Base-by-base conservation (phyloP, 73 alveolate genomes). In the Stentor coeruleus region DNA sequence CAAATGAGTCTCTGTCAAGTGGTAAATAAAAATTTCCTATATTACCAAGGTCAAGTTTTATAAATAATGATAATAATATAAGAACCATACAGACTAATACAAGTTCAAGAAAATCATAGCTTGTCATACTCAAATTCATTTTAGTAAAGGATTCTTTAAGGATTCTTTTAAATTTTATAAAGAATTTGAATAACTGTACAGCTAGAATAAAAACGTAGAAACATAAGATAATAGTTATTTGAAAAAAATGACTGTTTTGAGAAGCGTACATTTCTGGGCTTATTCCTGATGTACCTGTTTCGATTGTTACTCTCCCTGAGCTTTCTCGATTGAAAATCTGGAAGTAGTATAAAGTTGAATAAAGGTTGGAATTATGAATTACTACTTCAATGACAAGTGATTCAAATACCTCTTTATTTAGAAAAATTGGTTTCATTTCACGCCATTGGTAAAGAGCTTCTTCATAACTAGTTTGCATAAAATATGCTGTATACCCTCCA, bases 401-500 rank as follows among this genome's bases (percentile, higher is more conserved):
- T 3, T 81, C 74, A 85, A 88, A 77, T 33, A 75, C 35, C 4
- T 66, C 41, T 11, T 49, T 55, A 2, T 41, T 72, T 39, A 91
- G 86, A 84, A 86, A 85, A n/a, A 82, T 81, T 3, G 76, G 85
- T 0, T 84, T 40, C 38, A 38, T 57, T 59, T 86, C 36, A 38
- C 86, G 37, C 30, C 82, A n/a, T 38, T 73, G 4, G 0, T 58
- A 31, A 2, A 30, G 11, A 3, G 91, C 91, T 35, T 83, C 74
- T 1, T 33, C 74, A 35, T 57, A 6, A 28, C 87, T 74, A n/a
- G 84, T 59, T 3, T 88, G 84, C 11, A 35, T 1, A 59, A 87
- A 88, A 66, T 37, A 91, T 6, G 59, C 57, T 0, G 81, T 74
- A 66, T 58, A 91, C 0, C 94, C 96, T 0, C 93, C 94, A 79